These are phyloP conservation scores for Trifolium pratense DNA, from an alignment of 306 rosid species.

Conservation along the genomic window DNA sequence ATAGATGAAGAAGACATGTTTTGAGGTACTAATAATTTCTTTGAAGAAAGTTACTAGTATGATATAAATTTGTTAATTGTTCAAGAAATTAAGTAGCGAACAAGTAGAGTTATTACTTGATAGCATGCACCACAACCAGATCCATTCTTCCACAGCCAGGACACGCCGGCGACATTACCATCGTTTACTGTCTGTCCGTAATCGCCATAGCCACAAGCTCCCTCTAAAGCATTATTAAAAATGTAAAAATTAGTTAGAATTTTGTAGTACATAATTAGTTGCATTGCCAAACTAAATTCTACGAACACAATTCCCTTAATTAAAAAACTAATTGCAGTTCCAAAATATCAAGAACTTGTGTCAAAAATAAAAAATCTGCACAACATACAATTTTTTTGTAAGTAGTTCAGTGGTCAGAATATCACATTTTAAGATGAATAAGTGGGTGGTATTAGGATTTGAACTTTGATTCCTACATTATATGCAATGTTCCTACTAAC, in stretches of 20 bases:
- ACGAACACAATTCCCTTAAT: no score
- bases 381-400: background rate
- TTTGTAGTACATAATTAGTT: no score
- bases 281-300: no score
- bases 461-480: no score
- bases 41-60: background rate
- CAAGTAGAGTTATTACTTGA: conserved; percentile 56
- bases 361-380: background rate
- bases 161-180: conserved; percentile 80
- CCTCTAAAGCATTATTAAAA: conserved; percentile 48
- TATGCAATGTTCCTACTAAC: no score
- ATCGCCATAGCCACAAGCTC: conserved; percentile 93
- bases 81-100: background rate
- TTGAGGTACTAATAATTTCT: background rate
- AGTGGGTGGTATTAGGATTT: no score
- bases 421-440: no score
- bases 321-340: no score
- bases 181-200: conserved; percentile 75
- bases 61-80: no score
- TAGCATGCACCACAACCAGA: conserved; percentile 95
- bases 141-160: conserved; percentile 77
- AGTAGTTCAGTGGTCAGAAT: no score
- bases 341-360: no score
- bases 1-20: background rate
- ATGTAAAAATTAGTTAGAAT: background rate